Base-by-base conservation (phyloP, 441 rosid genomes). In the Croton laevigatus region DNA sequence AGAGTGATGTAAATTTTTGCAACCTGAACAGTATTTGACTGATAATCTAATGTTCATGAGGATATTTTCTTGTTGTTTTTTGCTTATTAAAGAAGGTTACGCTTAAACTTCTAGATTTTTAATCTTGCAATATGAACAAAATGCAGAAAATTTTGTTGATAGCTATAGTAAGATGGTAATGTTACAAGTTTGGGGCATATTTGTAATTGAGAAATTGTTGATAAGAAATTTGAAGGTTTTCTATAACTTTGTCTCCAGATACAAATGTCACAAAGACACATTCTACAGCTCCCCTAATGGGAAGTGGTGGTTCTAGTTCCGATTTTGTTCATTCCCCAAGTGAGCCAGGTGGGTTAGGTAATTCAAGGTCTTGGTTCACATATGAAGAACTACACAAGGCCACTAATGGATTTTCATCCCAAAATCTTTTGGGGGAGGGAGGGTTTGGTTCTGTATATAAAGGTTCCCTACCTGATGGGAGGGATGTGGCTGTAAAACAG, bases 401-500 rank as follows among this genome's bases (percentile, higher is more conserved):
- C 10, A 95, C 97, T 12, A 70, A 88, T 69, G 92, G 86, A 46
- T 95, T 95, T 86, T 81, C 97, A 13, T 72, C 82, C 44, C 83
- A 85, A 45, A 91, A 89, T 80, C 74, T 92, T 65, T 74, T 92
- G 79, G 99, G 99, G 45, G 90, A 90, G 86, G 97, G 99, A 57
- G 94, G 98, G 55, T 91, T 90, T 84, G 98, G 99, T 77, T 75
- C 79, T 69, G 98, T 95, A 10, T 89, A 88, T 73, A 90, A 87
- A 84, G 99, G 99, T 12, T 68, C 58, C 65, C 76, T 95, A 55
- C 90, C 82, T 61, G 89, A 87, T 81, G 98, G 90, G 46, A 84
- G 87, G 77, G 90, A 82, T 58, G 88, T 95, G 45, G 98, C 97
- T 57, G 93, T 95, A 44, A 95, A 92, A 79, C 94, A 92, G 75